Evolutionary conservation across 495 filamentous ascomycete genomes (phyloP), one percentile per base, ranked within the genome.

Genomic region (Talaromyces thailandensis): DNA sequence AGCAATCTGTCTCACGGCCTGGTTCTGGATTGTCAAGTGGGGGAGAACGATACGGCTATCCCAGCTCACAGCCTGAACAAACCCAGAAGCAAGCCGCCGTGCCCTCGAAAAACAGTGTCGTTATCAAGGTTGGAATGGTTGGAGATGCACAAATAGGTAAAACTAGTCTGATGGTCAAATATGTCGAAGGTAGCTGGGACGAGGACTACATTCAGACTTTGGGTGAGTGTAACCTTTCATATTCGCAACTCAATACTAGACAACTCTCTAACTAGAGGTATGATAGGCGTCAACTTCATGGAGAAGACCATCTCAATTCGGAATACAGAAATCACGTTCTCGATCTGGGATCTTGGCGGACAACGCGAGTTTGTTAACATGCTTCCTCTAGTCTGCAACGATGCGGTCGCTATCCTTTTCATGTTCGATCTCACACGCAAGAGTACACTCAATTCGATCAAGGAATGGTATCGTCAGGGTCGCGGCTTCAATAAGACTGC

Each of bases 331-430:
- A 98, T 98, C 68, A 98, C 94, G 35, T 98, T 98, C 76, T 95
- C 90, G 51, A 98, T 98, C 71, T 98, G 94, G 94, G 94, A 98
- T 82, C 79, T 98, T 37, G 94, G 94, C 67, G 94, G 94, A 65
- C 94, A 98, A 79, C 86, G 94, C 66, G 94, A 98, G 75, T 98
- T 98, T 64, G 94, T 98, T 71, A 98, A 98, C 77, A 98, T 98
- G 94, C 81, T 98, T 43, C 94, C 94, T 6, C 83, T 98, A 18
- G 94, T 98, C 58, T 98, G 94, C 82, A 98, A 98, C 71, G 94
- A 98, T 69, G 94, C 94, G 2, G 94, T 98, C 24, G 94, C 94
- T 35, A 97, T 98, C 64, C 79, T 98, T 16, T 98, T 98, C 81
- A 98, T 98, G 94, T 98, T 98, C 71, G 94, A 98, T 69, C 81